Evolutionary conservation across 2,329 filamentous ascomycete species (phyloP).

Genomic region (Sporothrix sp.): DNA sequence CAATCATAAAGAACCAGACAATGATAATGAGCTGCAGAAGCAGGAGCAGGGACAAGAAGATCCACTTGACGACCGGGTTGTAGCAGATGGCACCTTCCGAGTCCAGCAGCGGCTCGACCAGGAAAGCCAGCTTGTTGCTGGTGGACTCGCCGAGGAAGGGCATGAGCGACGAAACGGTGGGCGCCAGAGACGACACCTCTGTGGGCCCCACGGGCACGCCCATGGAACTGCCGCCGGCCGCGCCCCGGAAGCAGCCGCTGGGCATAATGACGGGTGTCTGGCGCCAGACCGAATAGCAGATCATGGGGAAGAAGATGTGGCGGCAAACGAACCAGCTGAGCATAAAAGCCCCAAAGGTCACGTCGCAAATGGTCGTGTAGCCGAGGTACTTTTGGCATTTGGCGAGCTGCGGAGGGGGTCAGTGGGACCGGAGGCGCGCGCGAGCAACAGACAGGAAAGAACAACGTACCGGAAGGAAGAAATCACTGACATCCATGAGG

Average conservation of each 20-base stretch:
- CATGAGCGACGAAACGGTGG: slow-evolving; percentile 3
- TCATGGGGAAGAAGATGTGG: slow-evolving; percentile 67
- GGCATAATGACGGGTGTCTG: slow-evolving; percentile 54
- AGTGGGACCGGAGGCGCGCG: neutral
- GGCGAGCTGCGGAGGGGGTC: slow-evolving; percentile 48
- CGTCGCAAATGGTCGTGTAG: slow-evolving; percentile 66
- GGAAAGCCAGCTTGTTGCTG: slow-evolving; percentile 44
- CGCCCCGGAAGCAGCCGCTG: slow-evolving; percentile 59
- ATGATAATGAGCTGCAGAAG: slow-evolving; percentile 71
- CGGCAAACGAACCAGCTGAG: slow-evolving; percentile 73
- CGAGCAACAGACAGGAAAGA: neutral
- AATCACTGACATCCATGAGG: slow-evolving; percentile 88
- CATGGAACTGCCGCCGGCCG: slow-evolving; percentile 32
- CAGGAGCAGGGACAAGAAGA: slow-evolving; percentile 68
- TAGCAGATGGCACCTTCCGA: slow-evolving; percentile 70
- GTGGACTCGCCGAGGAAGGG: neutral
- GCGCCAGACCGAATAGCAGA: slow-evolving; percentile 73
- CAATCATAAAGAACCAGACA: slow-evolving; percentile 81
- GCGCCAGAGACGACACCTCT: slow-evolving; percentile 9
- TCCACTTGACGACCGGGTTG: slow-evolving; percentile 61
- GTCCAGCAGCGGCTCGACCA: slow-evolving; percentile 65
- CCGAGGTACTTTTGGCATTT: slow-evolving; percentile 91
- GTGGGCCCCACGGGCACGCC: slow-evolving; percentile 15
- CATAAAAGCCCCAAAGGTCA: slow-evolving; percentile 78
- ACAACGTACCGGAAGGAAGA: slow-evolving; percentile 66